These are phyloP conservation scores for Phytopythium litorale DNA, from an alignment of 352 stramenopile genomes.

Conservation along the genomic window DNA sequence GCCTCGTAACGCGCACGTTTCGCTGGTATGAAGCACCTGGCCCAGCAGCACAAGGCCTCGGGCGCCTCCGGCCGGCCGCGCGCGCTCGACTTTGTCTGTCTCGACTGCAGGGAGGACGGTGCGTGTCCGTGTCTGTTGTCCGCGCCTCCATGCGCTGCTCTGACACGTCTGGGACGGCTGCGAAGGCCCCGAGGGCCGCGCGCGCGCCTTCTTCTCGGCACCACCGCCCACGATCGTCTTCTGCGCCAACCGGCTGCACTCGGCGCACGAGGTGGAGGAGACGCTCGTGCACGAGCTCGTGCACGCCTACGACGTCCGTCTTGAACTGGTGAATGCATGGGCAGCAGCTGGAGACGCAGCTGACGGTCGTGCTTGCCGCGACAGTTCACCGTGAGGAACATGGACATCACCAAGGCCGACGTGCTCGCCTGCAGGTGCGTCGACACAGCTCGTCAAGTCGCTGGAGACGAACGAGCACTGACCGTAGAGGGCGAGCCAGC, in stretches of 20 bases:
- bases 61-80: constrained; percentile 8
- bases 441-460: neutral
- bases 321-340: too few relatives aligned
- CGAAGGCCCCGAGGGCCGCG: constrained; percentile 64
- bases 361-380: neutral
- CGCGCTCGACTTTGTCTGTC: constrained; percentile 68
- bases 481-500: constrained; percentile 17
- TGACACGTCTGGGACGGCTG: neutral
- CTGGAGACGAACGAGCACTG: neutral
- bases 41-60: constrained; percentile 30
- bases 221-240: constrained; percentile 79
- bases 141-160: neutral
- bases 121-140: neutral
- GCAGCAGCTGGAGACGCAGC: too few relatives aligned
- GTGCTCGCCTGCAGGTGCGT: constrained; percentile 71
- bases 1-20: neutral
- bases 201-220: constrained; percentile 80
- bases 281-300: constrained; percentile 86
- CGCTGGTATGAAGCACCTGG: constrained; percentile 32
- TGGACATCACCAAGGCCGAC: constrained; percentile 82
- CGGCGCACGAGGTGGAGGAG: constrained; percentile 67
- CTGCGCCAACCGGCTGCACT: constrained; percentile 77
- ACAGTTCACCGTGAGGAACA: constrained; percentile 79
- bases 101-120: constrained; percentile 76
- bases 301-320: constrained; percentile 76